Base-by-base conservation (phyloP, 345 rosid genomes). In the Erucastrum elatum region DNA sequence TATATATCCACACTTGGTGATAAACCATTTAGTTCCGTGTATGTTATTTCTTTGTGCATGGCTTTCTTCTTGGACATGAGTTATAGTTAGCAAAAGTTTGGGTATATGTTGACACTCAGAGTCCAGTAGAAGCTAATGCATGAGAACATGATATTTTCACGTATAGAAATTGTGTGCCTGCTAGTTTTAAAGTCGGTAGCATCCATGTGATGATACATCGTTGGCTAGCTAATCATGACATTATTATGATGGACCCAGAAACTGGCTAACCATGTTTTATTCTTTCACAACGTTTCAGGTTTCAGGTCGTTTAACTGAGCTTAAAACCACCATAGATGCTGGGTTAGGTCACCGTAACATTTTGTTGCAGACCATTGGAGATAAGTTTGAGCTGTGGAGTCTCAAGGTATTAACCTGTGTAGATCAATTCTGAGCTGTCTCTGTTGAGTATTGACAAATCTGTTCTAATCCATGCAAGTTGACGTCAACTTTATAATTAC, bases 301-400 rank as follows among this genome's bases (percentile, higher is more conserved):
- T 86, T 80, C 92, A 1, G 88, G 90, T 76, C 86, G 87, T 69
- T 74, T 90, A 68, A 41, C 87, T 35, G 98, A 95, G 86, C 85
- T 93, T 85, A 90, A 91, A 84, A 85, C 92, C n/a, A 88, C 97
- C 39, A 77, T 90, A 64, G 88, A 85, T 86, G 85, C 90, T 71
- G 99, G 99, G 62, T 77, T 85, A 69, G 56, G 70, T 79, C 97
- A 86, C 6, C 87, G 93, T 72, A 83, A 81, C 81, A 84, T 77
- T 81, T 84, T 93, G 85, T 84, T 95, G 84, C 87, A 76, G 82
- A 86, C 85, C 60, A 89, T 93, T 82, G 90, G 83, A 29, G 96
- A 91, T 17, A 88, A 87, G 76, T 91, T 82, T 86, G 96, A 87
- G 87, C 94, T 72, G 66, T 95, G 97, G 98, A 91, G 81, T 75